Percentiles rank a stretch among this genome's conserved stretches.
Conservation (phyloP, 805 yeast genomes). For the Candida michaelii region DNA sequence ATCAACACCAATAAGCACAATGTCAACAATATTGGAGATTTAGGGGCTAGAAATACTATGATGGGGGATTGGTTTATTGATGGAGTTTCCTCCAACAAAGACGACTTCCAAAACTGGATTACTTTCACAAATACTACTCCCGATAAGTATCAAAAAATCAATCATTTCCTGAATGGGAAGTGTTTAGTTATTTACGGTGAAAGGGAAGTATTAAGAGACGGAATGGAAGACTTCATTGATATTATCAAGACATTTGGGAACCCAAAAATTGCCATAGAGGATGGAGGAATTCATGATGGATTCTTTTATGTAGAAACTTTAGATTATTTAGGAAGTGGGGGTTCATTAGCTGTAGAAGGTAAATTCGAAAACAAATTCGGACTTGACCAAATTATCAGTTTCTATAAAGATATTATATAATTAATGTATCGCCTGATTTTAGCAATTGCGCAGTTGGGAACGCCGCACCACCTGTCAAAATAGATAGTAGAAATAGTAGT, state of each 20-base stretch:
- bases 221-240: slow-evolving; percentile 26
- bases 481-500: too few species aligned
- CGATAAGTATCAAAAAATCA: slow-evolving; percentile 26
- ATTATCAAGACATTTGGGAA: slow-evolving; percentile 20
- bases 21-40: slow-evolving; percentile 28
- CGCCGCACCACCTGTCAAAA: too few species aligned
- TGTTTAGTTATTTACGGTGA: slow-evolving; percentile 31
- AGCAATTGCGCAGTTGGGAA: too few species aligned
- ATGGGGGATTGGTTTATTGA: slow-evolving; percentile 36
- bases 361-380: slow-evolving; percentile 22
- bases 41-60: slow-evolving; percentile 26
- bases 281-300: slow-evolving; percentile 37
- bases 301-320: slow-evolving; percentile 34
- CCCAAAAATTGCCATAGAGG: slow-evolving; percentile 23
- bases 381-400: slow-evolving; percentile 8
- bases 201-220: slow-evolving; percentile 31
- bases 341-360: slow-evolving; percentile 23
- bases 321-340: slow-evolving; percentile 28
- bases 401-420: slow-evolving; percentile 5
- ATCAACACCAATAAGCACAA: slow-evolving; percentile 20
- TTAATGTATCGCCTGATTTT: too few species aligned
- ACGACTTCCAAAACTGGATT: slow-evolving; percentile 14
- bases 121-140: slow-evolving; percentile 25
- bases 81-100: slow-evolving; percentile 17
- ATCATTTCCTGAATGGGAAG: slow-evolving; percentile 22